Percentiles rank a stretch among this genome's conserved stretches.
Evolutionary conservation across 225 moss, liverwort and hornwort species (phyloP).

Genomic region (Thuidium tamariscinum): DNA sequence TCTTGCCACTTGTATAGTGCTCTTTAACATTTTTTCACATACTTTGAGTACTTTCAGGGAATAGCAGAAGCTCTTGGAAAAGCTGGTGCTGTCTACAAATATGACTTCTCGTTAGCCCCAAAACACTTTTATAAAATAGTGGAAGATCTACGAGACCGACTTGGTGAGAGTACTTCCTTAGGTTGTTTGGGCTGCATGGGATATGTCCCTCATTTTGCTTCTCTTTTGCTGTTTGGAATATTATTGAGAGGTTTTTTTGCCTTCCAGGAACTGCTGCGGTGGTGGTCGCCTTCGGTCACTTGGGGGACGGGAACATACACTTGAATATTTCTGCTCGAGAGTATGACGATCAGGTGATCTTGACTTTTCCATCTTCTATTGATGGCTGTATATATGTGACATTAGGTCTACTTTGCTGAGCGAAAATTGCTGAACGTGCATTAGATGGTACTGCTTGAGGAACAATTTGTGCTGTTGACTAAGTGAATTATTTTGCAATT

Average conservation of each 20-base stretch:
- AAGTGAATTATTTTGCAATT: not conserved
- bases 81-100: constrained; percentile 84
- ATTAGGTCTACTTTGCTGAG: not conserved
- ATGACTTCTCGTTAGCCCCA: constrained; percentile 73
- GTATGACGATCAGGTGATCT: constrained; percentile 52
- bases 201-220: not conserved
- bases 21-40: not conserved
- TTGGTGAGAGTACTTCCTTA: constrained; percentile 43
- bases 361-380: not conserved
- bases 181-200: not conserved
- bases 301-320: constrained; percentile 96
- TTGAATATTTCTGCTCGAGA: constrained; percentile 79
- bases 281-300: constrained; percentile 75
- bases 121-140: constrained; percentile 61
- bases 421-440: not conserved
- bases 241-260: not conserved
- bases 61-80: constrained; percentile 77
- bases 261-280: constrained; percentile 48
- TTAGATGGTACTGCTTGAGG: not conserved
- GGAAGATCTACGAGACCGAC: constrained; percentile 62
- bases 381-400: not conserved
- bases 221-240: not conserved
- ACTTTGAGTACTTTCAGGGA: constrained; percentile 40
- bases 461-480: not conserved
- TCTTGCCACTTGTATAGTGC: not conserved